Percentiles rank a stretch among this genome's conserved stretches.
Evolutionary conservation across 306 rosid species (phyloP).

Genomic region (Acacia confusa): DNA sequence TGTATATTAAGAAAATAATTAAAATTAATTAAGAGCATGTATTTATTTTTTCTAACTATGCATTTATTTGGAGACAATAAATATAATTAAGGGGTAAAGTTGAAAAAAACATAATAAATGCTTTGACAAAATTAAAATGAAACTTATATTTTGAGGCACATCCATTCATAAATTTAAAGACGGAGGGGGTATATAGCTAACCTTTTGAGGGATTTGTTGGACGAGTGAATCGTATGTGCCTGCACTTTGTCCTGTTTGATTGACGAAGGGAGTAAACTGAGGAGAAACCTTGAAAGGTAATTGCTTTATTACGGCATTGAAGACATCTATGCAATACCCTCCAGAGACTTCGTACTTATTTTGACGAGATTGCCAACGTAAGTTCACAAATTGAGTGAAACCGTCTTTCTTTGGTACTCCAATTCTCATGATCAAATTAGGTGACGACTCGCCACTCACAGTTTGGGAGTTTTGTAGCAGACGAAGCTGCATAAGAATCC

Average conservation of each 20-base stretch:
- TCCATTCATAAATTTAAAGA: too few species aligned
- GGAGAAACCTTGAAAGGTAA: constrained; percentile 31
- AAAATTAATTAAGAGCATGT: too few species aligned
- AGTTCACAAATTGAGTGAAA: constrained; percentile 32
- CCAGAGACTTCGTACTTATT: constrained; percentile 24
- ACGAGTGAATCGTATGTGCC: constrained; percentile 36
- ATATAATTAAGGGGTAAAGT: too few species aligned
- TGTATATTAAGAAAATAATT: too few species aligned
- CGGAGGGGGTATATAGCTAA: not conserved
- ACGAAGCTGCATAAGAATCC: constrained; percentile 15
- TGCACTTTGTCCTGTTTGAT: not conserved
- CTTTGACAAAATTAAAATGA: too few species aligned
- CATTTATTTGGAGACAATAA: too few species aligned
- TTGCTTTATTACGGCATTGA: constrained; percentile 12
- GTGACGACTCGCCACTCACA: not conserved
- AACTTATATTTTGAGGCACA: too few species aligned
- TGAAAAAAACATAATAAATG: too few species aligned
- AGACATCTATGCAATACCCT: constrained; percentile 44
- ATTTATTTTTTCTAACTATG: too few species aligned
- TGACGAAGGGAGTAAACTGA: constrained; percentile 17
- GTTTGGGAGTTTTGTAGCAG: not conserved
- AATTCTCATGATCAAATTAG: not conserved
- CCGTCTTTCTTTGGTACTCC: constrained; percentile 40
- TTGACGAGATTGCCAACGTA: not conserved
- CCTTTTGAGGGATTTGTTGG: constrained; percentile 28